Base-by-base conservation (phyloP, 176 grass and related monocot genomes). In the Aegilops bicornis region DNA sequence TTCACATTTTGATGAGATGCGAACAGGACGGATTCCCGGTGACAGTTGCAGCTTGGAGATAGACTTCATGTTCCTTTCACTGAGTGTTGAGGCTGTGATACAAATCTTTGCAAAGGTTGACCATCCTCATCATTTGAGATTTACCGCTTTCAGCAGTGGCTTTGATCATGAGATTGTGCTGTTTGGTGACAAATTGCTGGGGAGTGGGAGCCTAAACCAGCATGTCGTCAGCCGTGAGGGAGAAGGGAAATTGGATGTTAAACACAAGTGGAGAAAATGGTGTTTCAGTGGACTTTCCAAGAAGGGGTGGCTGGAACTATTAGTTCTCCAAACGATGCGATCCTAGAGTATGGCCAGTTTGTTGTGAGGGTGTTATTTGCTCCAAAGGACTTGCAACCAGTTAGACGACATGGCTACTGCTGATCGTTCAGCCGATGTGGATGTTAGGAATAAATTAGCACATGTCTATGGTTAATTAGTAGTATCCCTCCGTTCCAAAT, bases 301-400 rank as follows among this genome's bases (percentile, higher is more conserved):
- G 23, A 86, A 23, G 63, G 75, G 39, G 25, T 7, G 13, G n/a
- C 3, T 43, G 76, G 47, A 79, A 17, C 45, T 29, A 1, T 19
- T 31, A 79, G 23, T 36, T 42, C 24, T 70, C 75, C 75, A 31
- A 23, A 59, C 14, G 16, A 58, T n/a, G 43, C 33, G 0, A 52
- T 60, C 69, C 40, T 45, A 2, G 71, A 75, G 37, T 17, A 47
- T 47, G 71, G 71, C 40, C 64, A 39, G 6, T 79, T 86, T 70
- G 1, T 30, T 40, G 84, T 86, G 48, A 79, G 8, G 32, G 84
- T 86, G 64, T 58, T 56, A 25, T 79, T 79, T 86, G 75, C 64
- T 79, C 63, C 84, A 16, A 79, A 86, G n/a, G 6, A 79, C 8
- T 19, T 39, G n/a, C 70, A 73, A 13, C 47, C 47, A 50, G 47